phyloP scores from a whole-genome alignment of 805 yeast genomes.

The Candida methanosorbosa region DNA sequence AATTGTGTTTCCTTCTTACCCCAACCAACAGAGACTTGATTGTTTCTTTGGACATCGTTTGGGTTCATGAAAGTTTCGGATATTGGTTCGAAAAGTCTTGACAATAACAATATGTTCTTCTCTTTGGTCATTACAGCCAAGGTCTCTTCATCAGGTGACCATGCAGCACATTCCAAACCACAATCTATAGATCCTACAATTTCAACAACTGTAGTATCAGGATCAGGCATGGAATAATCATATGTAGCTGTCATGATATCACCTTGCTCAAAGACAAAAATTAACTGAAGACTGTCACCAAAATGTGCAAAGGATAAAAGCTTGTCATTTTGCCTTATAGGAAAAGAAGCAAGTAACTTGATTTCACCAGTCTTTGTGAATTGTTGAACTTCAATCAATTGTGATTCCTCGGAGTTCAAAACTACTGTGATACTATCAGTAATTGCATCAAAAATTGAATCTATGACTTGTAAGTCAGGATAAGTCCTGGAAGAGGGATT shows the following conservation, averaged over 20 bases:
- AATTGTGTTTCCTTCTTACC: slow-evolving; percentile 96
- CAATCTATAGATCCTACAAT: slow-evolving; percentile 80
- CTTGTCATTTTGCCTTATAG: slow-evolving; percentile 31
- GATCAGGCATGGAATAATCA: slow-evolving; percentile 35
- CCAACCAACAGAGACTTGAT: slow-evolving; percentile 97
- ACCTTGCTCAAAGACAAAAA: slow-evolving; percentile 65
- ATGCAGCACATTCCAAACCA: slow-evolving; percentile 61
- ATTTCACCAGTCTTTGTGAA: slow-evolving; percentile 56
- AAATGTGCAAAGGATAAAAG: slow-evolving; percentile 58
- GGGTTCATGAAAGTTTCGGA: slow-evolving; percentile 50
- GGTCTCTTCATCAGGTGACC: slow-evolving; percentile 93
- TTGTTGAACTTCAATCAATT: slow-evolving; percentile 68
- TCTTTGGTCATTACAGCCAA: slow-evolving; percentile 60
- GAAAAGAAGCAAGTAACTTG: slow-evolving; percentile 52
- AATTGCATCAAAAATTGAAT: slow-evolving; percentile 61
- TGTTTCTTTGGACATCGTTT: slow-evolving; percentile 59
- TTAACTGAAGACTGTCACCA: slow-evolving; percentile 55
- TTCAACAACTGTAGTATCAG: slow-evolving; percentile 51
- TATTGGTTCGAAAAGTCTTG: slow-evolving; percentile 73
- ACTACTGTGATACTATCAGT: slow-evolving; percentile 66
- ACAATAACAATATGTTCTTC: slow-evolving; percentile 53
- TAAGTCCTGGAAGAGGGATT: slow-evolving; percentile 45
- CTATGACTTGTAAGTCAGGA: slow-evolving; percentile 52
- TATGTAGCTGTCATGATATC: slow-evolving; percentile 65
- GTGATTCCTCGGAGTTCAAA: slow-evolving; percentile 44